Percentiles rank a stretch among this genome's conserved stretches.
phyloP scores from a whole-genome alignment of 352 stramenopile genomes.

The Phytophthora citrophthora region DNA sequence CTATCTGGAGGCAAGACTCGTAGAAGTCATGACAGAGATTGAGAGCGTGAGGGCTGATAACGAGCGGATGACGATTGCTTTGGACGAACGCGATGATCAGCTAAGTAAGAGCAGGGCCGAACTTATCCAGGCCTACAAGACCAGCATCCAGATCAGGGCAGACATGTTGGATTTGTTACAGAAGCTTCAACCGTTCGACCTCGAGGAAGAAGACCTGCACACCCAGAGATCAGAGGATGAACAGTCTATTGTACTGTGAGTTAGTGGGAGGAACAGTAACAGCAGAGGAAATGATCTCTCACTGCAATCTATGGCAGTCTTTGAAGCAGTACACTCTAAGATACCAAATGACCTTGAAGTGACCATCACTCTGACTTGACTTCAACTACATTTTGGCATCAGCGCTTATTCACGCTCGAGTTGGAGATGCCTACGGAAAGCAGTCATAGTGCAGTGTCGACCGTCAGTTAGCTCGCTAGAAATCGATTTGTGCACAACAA shows the following conservation, averaged over 20 bases:
- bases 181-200: background rate
- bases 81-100: constrained; percentile 8
- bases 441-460: too few relatives aligned
- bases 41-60: constrained; percentile 7
- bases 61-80: background rate
- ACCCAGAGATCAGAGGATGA: background rate
- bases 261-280: background rate
- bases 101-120: constrained; percentile 8
- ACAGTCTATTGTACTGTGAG: background rate
- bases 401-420: too few relatives aligned
- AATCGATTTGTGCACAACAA: too few relatives aligned
- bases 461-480: too few relatives aligned
- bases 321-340: too few relatives aligned
- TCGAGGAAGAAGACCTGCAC: background rate
- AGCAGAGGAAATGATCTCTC: background rate
- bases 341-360: background rate
- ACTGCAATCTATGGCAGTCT: too few relatives aligned
- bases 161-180: constrained; percentile 15
- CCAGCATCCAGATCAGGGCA: constrained; percentile 17
- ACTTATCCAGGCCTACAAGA: constrained; percentile 11
- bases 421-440: too few relatives aligned
- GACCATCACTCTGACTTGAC: background rate
- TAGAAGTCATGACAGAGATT: constrained; percentile 6
- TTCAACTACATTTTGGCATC: background rate
- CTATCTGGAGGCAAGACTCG: constrained; percentile 10